Base-by-base conservation (phyloP, 2,329 filamentous ascomycete species). In the Nakataea oryzae region DNA sequence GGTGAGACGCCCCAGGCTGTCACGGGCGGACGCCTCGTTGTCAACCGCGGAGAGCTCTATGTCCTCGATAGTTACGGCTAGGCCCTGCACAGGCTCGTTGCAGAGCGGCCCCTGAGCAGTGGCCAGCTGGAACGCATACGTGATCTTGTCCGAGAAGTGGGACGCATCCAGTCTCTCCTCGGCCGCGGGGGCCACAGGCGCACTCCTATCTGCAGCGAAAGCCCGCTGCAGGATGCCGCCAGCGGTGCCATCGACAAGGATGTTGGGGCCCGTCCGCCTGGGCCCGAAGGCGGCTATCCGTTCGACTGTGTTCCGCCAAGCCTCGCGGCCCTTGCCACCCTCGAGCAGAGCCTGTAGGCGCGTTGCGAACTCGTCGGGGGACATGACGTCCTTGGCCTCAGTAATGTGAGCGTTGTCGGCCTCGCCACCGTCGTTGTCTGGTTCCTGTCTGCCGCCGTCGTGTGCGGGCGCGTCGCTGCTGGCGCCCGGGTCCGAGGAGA, bases 121-220 rank as follows among this genome's bases (percentile, higher is more conserved):
- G 54, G 91, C 89, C 21, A 97, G 87, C 73, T 99, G 95, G 81
- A 99, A 99, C 58, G 91, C 93, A 72, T 99, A 93, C 11, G 86
- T 81, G 65, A 97, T 90, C 72, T 96, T 97, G 77, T 97, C 93
- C 63, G 87, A 86, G 66, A 97, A 87, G 69, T 95, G 88, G 59
- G 81, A 80, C 4, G 87, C 79, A 62, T 80, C 76, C 55, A 89
- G 75, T 59, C 76, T 74, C 62, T 84, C 81, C 58, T 79, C 76
- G 3, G 76, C 75, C 8, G 75, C 73, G 3, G 76, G 77, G 27
- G 71, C 66, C 50, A 66, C 65, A 7, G 73, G 71, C 9, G 67
- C 62, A 30, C 24, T 11, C n/a, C 28, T 32, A 7, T 55, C 47
- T 7, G 71, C 66, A 0, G 75, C 72, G 67, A 86, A 93, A 76